Evolutionary conservation across 176 grass and related monocot species (phyloP).

Genomic region (Rhynchospora tenuis): DNA sequence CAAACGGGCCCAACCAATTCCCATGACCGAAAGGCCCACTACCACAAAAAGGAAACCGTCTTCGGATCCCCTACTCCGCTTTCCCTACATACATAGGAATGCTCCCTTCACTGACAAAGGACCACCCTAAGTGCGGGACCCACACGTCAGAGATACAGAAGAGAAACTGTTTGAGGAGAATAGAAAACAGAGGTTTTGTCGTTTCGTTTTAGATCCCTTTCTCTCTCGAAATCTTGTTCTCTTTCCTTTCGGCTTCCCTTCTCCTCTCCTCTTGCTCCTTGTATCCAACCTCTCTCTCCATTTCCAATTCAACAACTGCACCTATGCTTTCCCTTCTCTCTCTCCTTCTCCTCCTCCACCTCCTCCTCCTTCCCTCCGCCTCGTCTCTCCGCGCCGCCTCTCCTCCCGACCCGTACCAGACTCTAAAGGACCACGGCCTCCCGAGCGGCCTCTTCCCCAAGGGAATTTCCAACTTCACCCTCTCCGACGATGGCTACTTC

Average conservation of each 20-base stretch:
- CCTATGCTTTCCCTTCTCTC: background rate
- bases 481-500: constrained; percentile 44
- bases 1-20: background rate
- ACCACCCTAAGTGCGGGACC: background rate
- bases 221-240: background rate
- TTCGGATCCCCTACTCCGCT: background rate
- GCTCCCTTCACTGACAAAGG: background rate
- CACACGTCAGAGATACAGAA: background rate
- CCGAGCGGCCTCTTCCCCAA: constrained; percentile 47
- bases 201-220: background rate
- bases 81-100: background rate
- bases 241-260: background rate
- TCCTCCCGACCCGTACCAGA: constrained; percentile 33
- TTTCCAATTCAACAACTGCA: background rate
- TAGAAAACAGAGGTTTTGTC: background rate
- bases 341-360: background rate
- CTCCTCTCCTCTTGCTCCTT: too few relatives aligned
- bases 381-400: background rate
- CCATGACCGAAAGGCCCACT: background rate
- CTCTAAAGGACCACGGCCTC: constrained; percentile 35
- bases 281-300: background rate
- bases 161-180: background rate
- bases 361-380: background rate
- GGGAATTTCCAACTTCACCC: constrained; percentile 37
- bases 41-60: constrained; percentile 5